Percentiles rank a stretch among this genome's conserved stretches.
phyloP scores from a whole-genome alignment of 495 filamentous ascomycete species.

The Melanomma pulvis-pyrius region DNA sequence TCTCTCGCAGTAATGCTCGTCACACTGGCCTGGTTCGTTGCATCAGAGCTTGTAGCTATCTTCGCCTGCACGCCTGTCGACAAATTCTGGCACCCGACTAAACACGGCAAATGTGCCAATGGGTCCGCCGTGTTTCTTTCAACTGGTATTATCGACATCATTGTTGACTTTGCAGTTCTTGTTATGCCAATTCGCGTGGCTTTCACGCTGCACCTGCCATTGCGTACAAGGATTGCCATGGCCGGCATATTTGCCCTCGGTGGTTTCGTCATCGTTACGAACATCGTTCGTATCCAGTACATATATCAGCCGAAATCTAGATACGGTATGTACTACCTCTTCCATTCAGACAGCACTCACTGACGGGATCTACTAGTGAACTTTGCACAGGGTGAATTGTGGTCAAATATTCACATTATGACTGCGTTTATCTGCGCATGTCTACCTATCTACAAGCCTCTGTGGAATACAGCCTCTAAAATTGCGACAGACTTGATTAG shows the following conservation, averaged over 20 bases:
- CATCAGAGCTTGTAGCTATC: neutral
- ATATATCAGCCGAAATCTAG: constrained; percentile 5
- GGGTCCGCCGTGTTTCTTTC: neutral
- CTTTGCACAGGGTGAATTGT: constrained; percentile 3
- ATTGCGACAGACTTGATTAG: neutral
- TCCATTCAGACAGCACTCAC: neutral
- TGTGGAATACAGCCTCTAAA: constrained; percentile 10
- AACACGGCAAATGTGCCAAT: constrained; percentile 11
- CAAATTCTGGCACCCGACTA: constrained; percentile 13
- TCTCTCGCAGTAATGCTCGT: neutral
- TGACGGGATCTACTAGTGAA: neutral
- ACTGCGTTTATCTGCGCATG: constrained; percentile 17
- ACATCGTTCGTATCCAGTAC: constrained; percentile 5
- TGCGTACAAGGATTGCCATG: constrained; percentile 9
- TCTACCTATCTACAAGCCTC: constrained; percentile 18
- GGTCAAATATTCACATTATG: constrained; percentile 16
- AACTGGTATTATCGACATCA: constrained; percentile 2
- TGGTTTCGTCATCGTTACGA: constrained; percentile 16
- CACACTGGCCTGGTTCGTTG: constrained; percentile 11
- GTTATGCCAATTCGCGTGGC: constrained; percentile 12
- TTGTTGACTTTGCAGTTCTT: constrained; percentile 16
- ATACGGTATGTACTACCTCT: neutral
- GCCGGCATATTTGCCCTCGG: constrained; percentile 23
- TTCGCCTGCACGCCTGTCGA: constrained; percentile 14
- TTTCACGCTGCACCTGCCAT: constrained; percentile 8